Base-by-base conservation (phyloP, 768 basidiomycete genomes). In the Phaeotremella skinneri region DNA sequence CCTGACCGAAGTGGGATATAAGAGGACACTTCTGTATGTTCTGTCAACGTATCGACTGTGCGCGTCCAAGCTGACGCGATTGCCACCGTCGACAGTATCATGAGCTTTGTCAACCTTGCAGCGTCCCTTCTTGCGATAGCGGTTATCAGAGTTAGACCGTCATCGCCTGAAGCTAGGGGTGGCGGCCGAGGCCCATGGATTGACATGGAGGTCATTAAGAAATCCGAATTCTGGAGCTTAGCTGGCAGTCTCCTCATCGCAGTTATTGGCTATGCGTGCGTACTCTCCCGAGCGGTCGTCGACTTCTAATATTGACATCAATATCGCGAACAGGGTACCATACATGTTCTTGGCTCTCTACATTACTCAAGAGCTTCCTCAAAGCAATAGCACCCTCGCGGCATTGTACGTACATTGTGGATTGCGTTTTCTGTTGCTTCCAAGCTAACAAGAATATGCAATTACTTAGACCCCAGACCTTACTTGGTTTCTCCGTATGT, bases 1-100 rank as follows among this genome's bases (percentile, higher is more conserved):
- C 5, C 37, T 72, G 0, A 63, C 62, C 2, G n/a, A 31, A 0
- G 50, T 69, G 4, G 73, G 73, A 2, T 71, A 70, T 43, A 63
- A 61, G 42, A 61, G 68, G 32, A 63, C 70, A 9, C 55, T 75
- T 5, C 41, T 70, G 69, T 74, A 16, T n/a, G 66, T 66, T 26
- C 26, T 45, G 11, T 45, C 11, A 6, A 7, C 20, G 13, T 11
- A 39, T 39, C 21, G 7, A n/a, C 6, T 11, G 4, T 11, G 9
- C 13, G 14, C 5, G 13, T 3, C 3, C 39, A 6, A 32, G 20
- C 34, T 55, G 3, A 5, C 50, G 47, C 54, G 29, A 21, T 51
- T 52, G n/a, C 32, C 56, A 5, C 39, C 50, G 1, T 3, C 23
- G 27, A 2, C 32, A 70, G 68, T 17, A 70, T 70, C 39, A 50